Evolutionary conservation across 1,284 basidiomycete species (phyloP).

Genomic region (Serendipita sp.): DNA sequence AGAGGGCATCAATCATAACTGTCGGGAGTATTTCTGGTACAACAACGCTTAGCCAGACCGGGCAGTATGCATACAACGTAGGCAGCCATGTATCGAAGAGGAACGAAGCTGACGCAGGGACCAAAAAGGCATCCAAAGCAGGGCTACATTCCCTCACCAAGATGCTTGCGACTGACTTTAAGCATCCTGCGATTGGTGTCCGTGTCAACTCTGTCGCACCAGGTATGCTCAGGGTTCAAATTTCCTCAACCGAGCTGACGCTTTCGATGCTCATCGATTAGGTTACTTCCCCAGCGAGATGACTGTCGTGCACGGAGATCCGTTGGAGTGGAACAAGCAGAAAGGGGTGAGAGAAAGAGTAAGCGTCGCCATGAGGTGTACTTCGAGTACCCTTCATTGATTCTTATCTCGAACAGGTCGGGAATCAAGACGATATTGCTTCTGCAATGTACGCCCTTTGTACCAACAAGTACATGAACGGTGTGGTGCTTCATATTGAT

Average conservation of each 20-base stretch:
- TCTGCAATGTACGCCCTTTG: neutral
- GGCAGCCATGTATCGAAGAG: neutral
- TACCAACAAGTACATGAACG: neutral
- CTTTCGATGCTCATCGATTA: neutral
- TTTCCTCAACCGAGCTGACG: neutral
- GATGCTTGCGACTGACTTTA: slow-evolving; percentile 1
- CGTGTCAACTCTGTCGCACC: slow-evolving; percentile 1
- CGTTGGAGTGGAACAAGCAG: neutral
- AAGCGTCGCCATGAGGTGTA: neutral
- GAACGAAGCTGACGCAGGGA: neutral
- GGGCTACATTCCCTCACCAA: neutral
- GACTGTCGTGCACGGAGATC: neutral
- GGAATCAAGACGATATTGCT: neutral
- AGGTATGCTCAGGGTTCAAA: neutral
- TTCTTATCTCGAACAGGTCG: neutral
- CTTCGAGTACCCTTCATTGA: neutral
- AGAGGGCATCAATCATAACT: neutral
- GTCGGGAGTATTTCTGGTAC: neutral
- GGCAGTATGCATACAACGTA: slow-evolving; percentile 4
- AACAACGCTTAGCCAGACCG: neutral
- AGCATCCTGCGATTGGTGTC: neutral
- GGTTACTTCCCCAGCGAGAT: slow-evolving; percentile 3
- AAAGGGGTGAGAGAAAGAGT: slow-evolving; percentile 1
- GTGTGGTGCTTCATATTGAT: slow-evolving; percentile 1
- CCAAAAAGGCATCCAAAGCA: neutral